These are phyloP conservation scores for Oryza punctata DNA, from an alignment of 176 grass and related monocot genomes.

Conservation along the genomic window DNA sequence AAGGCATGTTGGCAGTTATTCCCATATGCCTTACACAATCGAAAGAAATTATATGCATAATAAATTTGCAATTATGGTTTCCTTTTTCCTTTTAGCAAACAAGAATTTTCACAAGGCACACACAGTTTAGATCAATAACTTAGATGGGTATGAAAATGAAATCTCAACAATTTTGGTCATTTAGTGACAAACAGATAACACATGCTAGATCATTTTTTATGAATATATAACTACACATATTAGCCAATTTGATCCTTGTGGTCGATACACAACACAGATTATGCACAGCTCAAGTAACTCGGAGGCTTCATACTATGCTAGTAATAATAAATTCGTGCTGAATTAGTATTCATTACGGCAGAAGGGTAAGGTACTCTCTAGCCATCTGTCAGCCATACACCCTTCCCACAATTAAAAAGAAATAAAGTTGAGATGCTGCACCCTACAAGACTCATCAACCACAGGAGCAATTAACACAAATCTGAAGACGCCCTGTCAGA, in stretches of 20 bases:
- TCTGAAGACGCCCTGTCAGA: neutral
- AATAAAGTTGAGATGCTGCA: neutral
- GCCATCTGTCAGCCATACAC: neutral
- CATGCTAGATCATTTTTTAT: neutral
- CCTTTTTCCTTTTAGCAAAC: neutral
- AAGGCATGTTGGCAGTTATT: slow-evolving; percentile 9
- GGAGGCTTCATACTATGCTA: neutral
- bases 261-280: neutral
- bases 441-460: neutral
- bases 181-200: neutral
- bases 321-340: neutral
- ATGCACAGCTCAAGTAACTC: neutral
- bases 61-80: neutral
- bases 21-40: neutral
- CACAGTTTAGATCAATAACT: slow-evolving; percentile 9
- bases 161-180: neutral
- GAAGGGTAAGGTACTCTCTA: neutral
- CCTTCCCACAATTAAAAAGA: neutral
- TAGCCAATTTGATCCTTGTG: neutral
- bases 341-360: neutral
- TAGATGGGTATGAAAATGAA: neutral
- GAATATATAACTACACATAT: neutral
- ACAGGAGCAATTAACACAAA: neutral
- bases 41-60: neutral
- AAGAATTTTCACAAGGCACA: neutral